Evolutionary conservation across 225 moss, liverwort and hornwort species (phyloP).

Genomic region (Bryum argenteum): DNA sequence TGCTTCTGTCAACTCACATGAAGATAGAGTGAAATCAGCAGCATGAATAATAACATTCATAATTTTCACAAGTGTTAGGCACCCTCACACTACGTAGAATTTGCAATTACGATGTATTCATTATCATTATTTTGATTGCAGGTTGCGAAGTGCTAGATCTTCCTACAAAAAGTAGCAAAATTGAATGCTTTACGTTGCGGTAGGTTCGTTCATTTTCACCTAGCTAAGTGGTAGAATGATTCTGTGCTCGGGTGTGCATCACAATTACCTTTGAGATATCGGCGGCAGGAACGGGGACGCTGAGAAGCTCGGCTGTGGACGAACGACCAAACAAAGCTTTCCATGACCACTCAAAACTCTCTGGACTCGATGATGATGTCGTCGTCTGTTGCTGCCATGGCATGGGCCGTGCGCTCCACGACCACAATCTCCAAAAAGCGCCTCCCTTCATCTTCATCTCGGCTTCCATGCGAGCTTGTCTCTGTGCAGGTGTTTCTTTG

Average conservation of each 20-base stretch:
- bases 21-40: too few species aligned
- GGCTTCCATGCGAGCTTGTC: slow-evolving; percentile 75
- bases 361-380: slow-evolving; percentile 20
- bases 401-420: slow-evolving; percentile 71
- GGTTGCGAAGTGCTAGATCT: background rate
- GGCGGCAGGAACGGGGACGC: slow-evolving; percentile 54
- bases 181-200: background rate
- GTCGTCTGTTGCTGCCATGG: slow-evolving; percentile 42
- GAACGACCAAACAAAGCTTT: slow-evolving; percentile 92
- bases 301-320: slow-evolving; percentile 75
- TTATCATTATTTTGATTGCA: background rate
- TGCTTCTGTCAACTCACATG: too few species aligned
- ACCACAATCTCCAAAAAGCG: slow-evolving; percentile 90
- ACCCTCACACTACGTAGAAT: too few species aligned
- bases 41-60: too few species aligned
- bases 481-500: slow-evolving; percentile 81
- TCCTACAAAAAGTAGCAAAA: background rate
- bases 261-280: slow-evolving; percentile 56
- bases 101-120: background rate
- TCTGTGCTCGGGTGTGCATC: too few species aligned
- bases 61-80: too few species aligned
- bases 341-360: slow-evolving; percentile 64
- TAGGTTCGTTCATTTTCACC: background rate
- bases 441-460: slow-evolving; percentile 81
- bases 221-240: background rate